Evolutionary conservation across 2,329 filamentous ascomycete species (phyloP).

Genomic region (Colletotrichum sp.): DNA sequence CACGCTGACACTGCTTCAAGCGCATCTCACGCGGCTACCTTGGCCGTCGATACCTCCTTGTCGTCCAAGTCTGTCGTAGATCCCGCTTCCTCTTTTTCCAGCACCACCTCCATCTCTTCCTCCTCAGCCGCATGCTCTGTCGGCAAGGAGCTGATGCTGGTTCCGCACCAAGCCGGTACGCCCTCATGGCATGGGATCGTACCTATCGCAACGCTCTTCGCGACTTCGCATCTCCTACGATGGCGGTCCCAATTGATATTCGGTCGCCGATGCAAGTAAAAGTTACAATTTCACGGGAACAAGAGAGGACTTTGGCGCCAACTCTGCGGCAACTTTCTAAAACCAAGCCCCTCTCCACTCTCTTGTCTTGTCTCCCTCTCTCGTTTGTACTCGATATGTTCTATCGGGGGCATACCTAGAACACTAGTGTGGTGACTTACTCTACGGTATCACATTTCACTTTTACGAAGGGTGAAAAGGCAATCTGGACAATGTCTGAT

Average conservation of each 20-base stretch:
- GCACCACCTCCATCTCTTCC: background rate
- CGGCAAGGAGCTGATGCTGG: background rate
- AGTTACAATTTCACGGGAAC: background rate
- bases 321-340: background rate
- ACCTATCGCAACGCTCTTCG: background rate
- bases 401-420: background rate
- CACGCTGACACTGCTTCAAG: too few relatives aligned
- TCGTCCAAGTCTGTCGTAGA: background rate
- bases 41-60: too few relatives aligned
- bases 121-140: background rate
- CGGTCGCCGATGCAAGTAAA: background rate
- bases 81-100: background rate
- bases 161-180: background rate
- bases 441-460: background rate
- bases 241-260: background rate
- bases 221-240: background rate
- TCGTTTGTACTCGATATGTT: background rate
- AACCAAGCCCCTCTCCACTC: background rate
- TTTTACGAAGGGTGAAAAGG: background rate
- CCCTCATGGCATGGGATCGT: background rate
- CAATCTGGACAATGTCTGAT: background rate
- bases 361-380: background rate
- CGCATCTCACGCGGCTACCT: too few relatives aligned
- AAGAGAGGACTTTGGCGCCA: background rate
- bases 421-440: background rate